Evolutionary conservation across 2,329 filamentous ascomycete species (phyloP).

Genomic region (Furcasterigmium sp.): DNA sequence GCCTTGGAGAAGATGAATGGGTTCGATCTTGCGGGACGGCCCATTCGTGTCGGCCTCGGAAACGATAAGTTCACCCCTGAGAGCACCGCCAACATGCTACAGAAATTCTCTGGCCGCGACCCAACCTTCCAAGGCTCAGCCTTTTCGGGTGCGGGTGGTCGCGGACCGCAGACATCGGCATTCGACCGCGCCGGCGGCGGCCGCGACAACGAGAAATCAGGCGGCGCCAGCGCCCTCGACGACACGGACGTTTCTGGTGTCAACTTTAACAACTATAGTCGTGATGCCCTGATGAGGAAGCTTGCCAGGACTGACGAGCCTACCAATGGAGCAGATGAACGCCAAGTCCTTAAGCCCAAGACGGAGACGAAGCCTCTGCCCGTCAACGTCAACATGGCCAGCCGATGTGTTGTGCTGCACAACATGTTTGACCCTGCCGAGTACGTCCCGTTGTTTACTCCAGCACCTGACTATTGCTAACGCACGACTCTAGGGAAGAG

Average conservation of each 20-base stretch:
- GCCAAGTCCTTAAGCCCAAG: conserved; percentile 71
- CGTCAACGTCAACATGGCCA: conserved; percentile 85
- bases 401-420: conserved; percentile 86
- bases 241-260: conserved; percentile 97
- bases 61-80: conserved; percentile 99
- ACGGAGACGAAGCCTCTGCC: conserved; percentile 73
- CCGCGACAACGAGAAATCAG: conserved; percentile 83
- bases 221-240: conserved; percentile 89
- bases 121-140: conserved; percentile 80
- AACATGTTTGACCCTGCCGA: conserved; percentile 93
- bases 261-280: conserved; percentile 99
- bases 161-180: conserved; percentile 76
- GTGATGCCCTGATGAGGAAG: conserved; percentile 97
- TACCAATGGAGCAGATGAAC: conserved; percentile 60
- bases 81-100: conserved; percentile 85
- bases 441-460: conserved; percentile 53
- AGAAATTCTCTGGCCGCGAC: conserved; percentile 83
- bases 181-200: conserved; percentile 88
- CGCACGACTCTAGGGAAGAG: conserved; percentile 60
- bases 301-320: conserved; percentile 92
- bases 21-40: conserved; percentile 94
- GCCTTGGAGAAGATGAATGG: conserved; percentile 99
- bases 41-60: conserved; percentile 96
- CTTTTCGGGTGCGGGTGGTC: conserved; percentile 85
- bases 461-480: conserved; percentile 22